Conservation (phyloP, 345 rosid species). For the Toxicodendron radicans region DNA sequence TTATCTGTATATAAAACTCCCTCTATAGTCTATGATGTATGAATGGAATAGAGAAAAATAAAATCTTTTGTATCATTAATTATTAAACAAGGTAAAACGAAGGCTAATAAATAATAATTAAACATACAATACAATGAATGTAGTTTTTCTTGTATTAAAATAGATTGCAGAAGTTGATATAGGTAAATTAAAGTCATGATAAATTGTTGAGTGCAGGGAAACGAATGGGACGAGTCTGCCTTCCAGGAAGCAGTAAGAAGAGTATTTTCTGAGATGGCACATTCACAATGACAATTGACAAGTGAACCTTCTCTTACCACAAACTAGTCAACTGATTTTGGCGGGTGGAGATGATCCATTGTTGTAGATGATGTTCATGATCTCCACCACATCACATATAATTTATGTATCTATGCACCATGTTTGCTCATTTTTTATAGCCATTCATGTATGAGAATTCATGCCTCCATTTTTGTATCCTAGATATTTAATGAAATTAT, state of each 20-base stretch:
- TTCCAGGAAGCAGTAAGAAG: constrained; percentile 85
- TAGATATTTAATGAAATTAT: neutral
- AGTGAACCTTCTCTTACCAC: neutral
- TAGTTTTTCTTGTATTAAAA: too few relatives aligned
- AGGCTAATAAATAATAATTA: too few relatives aligned
- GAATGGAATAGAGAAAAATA: too few relatives aligned
- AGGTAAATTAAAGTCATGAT: neutral
- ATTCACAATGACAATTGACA: constrained; percentile 24
- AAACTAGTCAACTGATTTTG: neutral
- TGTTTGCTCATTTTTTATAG: neutral
- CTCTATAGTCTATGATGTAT: too few relatives aligned
- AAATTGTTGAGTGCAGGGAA: constrained; percentile 40
- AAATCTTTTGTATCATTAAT: too few relatives aligned
- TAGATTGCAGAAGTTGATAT: neutral
- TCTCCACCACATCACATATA: neutral
- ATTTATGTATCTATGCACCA: neutral
- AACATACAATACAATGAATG: neutral
- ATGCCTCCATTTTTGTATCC: too few relatives aligned
- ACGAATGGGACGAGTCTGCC: constrained; percentile 78
- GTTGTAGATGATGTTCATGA: neutral
- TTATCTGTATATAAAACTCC: too few relatives aligned
- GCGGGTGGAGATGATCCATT: constrained; percentile 10
- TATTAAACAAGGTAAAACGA: too few relatives aligned
- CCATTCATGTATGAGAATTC: neutral
- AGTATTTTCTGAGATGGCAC: constrained; percentile 65